A percentile compares a stretch with the other conserved stretches of the same genome.
These are phyloP conservation scores for Cytospora paraplurivora DNA, from an alignment of 2,329 filamentous ascomycete species.

Conservation along the genomic window DNA sequence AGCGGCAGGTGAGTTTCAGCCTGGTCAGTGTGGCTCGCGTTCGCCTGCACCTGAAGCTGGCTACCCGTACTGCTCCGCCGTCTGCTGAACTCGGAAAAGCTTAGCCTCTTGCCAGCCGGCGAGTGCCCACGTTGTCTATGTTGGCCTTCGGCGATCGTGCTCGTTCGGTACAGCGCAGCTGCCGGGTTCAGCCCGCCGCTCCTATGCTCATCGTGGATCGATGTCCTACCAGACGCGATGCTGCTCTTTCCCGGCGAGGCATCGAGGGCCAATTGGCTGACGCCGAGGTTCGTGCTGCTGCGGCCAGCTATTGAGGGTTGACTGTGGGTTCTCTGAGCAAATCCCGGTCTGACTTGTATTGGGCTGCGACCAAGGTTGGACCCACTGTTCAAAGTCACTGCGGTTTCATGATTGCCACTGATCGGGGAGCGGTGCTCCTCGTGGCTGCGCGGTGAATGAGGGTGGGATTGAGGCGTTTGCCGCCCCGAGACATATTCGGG, in stretches of 20 bases:
- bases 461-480: slow-evolving; percentile 39
- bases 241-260: slow-evolving; percentile 23
- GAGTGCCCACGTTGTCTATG: slow-evolving; percentile 53
- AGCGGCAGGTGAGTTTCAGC: slow-evolving; percentile 43
- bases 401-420: slow-evolving; percentile 41
- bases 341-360: slow-evolving; percentile 43
- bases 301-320: slow-evolving; percentile 39
- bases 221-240: slow-evolving; percentile 10
- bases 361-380: slow-evolving; percentile 35
- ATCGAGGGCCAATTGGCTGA: slow-evolving; percentile 1
- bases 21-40: slow-evolving; percentile 51
- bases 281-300: slow-evolving; percentile 13
- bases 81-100: slow-evolving; percentile 63
- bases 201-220: slow-evolving; percentile 16
- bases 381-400: slow-evolving; percentile 37
- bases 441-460: slow-evolving; percentile 37
- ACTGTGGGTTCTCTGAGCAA: slow-evolving; percentile 49
- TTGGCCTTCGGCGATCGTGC: slow-evolving; percentile 24
- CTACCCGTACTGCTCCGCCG: slow-evolving; percentile 63
- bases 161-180: slow-evolving; percentile 31
- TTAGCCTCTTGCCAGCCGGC: slow-evolving; percentile 55
- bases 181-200: slow-evolving; percentile 24
- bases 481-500: slow-evolving; percentile 54
- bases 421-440: slow-evolving; percentile 35
- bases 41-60: slow-evolving; percentile 60